Percentiles rank a stretch among this genome's conserved stretches.
Evolutionary conservation across 208 protist species (phyloP).

Genomic region (Naegleria gruberi): DNA sequence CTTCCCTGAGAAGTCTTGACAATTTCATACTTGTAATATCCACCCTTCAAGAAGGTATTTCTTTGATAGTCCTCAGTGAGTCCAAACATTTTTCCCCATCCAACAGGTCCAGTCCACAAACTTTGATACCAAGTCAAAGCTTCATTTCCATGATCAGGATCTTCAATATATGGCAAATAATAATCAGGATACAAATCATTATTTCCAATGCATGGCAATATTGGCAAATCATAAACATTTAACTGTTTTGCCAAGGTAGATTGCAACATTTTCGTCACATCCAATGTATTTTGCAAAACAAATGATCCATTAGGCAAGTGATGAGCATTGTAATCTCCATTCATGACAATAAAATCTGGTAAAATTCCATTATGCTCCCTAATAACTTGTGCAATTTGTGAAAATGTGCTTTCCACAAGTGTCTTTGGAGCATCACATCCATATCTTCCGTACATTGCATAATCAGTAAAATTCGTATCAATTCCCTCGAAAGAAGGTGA

Average conservation of each 20-base stretch:
- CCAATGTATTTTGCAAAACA: background rate
- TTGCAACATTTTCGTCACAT: background rate
- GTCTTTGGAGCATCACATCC: background rate
- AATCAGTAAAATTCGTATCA: no score
- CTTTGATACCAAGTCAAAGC: background rate
- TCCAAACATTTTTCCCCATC: background rate
- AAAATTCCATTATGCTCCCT: background rate
- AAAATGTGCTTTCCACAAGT: background rate
- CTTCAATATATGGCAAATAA: constrained; percentile 4
- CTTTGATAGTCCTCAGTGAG: background rate
- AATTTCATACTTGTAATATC: background rate
- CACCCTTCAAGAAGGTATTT: background rate
- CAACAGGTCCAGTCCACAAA: background rate
- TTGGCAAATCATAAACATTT: background rate
- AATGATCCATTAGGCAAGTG: background rate
- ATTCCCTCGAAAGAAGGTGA: no score
- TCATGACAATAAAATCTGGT: background rate
- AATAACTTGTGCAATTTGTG: background rate
- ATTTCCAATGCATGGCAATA: constrained; percentile 14
- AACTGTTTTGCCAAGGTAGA: background rate
- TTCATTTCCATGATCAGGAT: background rate
- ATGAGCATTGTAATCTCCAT: background rate
- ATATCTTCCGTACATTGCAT: background rate
- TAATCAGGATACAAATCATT: constrained; percentile 12
- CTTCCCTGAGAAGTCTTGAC: background rate